A percentile compares a stretch with the other conserved stretches of the same genome.
phyloP scores from a whole-genome alignment of 768 basidiomycete genomes.

The Paxillus ammoniavirescens region DNA sequence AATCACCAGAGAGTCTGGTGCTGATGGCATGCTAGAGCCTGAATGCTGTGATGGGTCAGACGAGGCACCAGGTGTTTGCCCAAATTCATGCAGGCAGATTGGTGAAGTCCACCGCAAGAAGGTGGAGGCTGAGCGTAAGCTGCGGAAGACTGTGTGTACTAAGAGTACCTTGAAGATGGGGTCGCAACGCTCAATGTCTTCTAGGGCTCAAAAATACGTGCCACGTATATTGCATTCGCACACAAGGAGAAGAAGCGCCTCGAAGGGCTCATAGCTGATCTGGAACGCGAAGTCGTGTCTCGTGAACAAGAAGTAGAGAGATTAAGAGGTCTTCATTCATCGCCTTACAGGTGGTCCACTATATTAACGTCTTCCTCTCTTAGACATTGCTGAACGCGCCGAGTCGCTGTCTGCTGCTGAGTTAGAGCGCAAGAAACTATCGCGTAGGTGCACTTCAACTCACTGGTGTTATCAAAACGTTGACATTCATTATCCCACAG shows the following conservation, averaged over 20 bases:
- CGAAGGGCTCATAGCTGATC: slow-evolving; percentile 55
- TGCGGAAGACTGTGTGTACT: slow-evolving; percentile 70
- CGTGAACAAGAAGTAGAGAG: slow-evolving; percentile 72
- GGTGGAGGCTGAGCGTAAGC: slow-evolving; percentile 70
- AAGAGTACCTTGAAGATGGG: background rate
- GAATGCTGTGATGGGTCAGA: slow-evolving; percentile 98
- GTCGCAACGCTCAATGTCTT: background rate
- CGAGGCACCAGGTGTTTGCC: slow-evolving; percentile 78
- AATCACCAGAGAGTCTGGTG: background rate
- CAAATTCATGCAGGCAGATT: slow-evolving; percentile 71
- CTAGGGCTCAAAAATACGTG: slow-evolving; percentile 89
- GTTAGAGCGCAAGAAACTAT: slow-evolving; percentile 81
- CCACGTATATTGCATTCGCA: slow-evolving; percentile 84
- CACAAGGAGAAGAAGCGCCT: slow-evolving; percentile 86
- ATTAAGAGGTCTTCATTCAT: slow-evolving; percentile 55
- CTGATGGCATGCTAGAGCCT: slow-evolving; percentile 53
- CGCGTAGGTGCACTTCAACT: slow-evolving; percentile 54
- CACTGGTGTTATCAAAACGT: background rate
- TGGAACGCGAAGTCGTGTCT: slow-evolving; percentile 56
- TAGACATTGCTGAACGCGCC: slow-evolving; percentile 75
- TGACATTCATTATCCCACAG: slow-evolving; percentile 38
- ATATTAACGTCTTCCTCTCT: background rate
- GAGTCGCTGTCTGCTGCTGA: slow-evolving; percentile 79
- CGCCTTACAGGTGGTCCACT: background rate
- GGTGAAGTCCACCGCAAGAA: slow-evolving; percentile 69